phyloP scores from a whole-genome alignment of 1,139 yeast species.

The Chernovozyma sophiae-reginae region DNA sequence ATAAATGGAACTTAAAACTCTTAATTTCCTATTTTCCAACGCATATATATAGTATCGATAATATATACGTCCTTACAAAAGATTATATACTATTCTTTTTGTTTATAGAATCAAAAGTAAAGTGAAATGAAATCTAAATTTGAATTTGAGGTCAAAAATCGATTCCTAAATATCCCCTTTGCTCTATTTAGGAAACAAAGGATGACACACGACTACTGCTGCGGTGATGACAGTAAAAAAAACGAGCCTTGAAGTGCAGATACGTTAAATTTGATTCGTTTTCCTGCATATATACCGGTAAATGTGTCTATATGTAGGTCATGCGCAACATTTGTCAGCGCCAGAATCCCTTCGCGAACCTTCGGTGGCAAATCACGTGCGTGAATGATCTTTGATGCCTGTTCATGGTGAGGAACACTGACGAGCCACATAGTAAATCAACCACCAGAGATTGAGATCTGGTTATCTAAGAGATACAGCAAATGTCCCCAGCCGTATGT shows the following conservation, averaged over 20 bases:
- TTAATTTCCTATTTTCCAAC: not conserved
- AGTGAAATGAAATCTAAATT: not conserved
- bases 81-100: not conserved
- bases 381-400: no score
- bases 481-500: no score
- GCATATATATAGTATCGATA: not conserved
- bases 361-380: conserved; percentile 10
- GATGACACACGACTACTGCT: conserved; percentile 1
- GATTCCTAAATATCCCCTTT: not conserved
- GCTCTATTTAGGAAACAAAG: not conserved
- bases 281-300: no score
- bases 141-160: no score
- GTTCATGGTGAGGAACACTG: no score
- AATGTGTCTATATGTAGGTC: no score
- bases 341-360: conserved; percentile 5
- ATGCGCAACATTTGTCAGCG: conserved; percentile 8
- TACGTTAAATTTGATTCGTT: no score
- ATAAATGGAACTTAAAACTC: not conserved
- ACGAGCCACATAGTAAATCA: no score
- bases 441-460: no score
- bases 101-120: no score
- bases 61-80: not conserved
- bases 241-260: not conserved
- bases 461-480: no score
- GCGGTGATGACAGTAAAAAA: not conserved